phyloP scores from a whole-genome alignment of 495 filamentous ascomycete genomes.

The Aspergillus incahuasiensis region DNA sequence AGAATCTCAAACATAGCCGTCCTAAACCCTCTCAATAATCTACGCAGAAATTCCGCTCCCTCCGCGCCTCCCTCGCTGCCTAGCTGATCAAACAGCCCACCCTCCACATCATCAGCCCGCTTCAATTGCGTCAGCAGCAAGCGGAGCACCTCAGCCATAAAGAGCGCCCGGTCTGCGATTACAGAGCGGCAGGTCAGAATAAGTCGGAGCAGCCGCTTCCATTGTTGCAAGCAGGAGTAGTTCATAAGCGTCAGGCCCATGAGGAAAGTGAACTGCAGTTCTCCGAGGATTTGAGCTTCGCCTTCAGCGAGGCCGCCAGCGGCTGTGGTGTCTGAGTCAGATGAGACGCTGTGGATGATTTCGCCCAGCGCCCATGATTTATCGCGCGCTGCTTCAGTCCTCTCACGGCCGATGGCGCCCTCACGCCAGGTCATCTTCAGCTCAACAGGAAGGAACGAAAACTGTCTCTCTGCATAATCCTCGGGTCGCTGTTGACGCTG shows the following conservation, averaged over 20 bases:
- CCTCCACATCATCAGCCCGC: conserved; percentile 65
- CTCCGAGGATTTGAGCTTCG: conserved; percentile 62
- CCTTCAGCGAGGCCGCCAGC: conserved; percentile 16
- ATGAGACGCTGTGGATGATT: conserved; percentile 36
- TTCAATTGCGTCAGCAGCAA: conserved; percentile 65
- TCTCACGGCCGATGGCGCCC: conserved; percentile 63
- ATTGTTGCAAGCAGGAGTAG: conserved; percentile 81
- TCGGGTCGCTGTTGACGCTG: background rate
- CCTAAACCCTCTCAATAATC: conserved; percentile 50
- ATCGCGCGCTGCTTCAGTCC: conserved; percentile 68
- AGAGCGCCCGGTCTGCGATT: conserved; percentile 47
- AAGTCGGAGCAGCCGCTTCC: conserved; percentile 70
- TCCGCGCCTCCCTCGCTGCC: conserved; percentile 36
- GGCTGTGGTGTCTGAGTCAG: background rate
- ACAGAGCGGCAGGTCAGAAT: conserved; percentile 65
- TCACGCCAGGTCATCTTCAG: conserved; percentile 62
- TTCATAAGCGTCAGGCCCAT: conserved; percentile 79
- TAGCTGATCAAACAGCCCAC: conserved; percentile 48
- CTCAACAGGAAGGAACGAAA: conserved; percentile 46
- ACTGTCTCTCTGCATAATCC: conserved; percentile 34
- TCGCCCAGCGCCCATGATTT: conserved; percentile 63
- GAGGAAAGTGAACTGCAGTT: conserved; percentile 81
- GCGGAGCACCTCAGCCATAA: conserved; percentile 58
- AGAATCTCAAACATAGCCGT: conserved; percentile 40
- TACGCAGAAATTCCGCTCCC: conserved; percentile 52